Evolutionary conservation across 371 early-diverging fungal genomes (phyloP), one percentile per base, ranked within the genome.

Genomic region (Mucor sp.): DNA sequence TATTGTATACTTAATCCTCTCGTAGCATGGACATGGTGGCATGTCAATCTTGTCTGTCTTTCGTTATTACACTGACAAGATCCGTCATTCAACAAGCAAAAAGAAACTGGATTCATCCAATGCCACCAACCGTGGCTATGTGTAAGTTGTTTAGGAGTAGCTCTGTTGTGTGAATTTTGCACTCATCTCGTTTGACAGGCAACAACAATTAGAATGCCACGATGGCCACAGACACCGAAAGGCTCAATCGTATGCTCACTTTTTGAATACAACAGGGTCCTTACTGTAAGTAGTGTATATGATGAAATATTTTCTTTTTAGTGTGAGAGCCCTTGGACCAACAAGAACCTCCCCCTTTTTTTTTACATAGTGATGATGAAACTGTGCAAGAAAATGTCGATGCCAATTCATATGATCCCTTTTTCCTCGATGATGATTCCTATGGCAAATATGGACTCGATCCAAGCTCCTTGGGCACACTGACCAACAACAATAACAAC

Each of bases 371-470:
- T 61, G 65, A 72, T 32, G 70, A 69, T 47, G 12, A 39, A 12
- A 55, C 43, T 25, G 66, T 63, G 14, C 60, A 68, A 65, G 19
- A 53, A 47, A 32, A 43, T 23, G 32, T 69, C 25, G 28, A 14
- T 33, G 15, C 44, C 5, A 44, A 53, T 44, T 69, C 48, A 2
- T 90, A 90, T 60, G 83, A 88, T 68, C 87, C 90, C 8, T 85
- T 74, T 27, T 87, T 83, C 65, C 73, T 90, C 30, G 90, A 90
- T 67, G 80, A 87, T 65, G 93, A 92, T 33, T 60, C 70, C 0
- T 82, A 78, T 67, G 71, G 71, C 12, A 65, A 67, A 39, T 71
- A 72, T 47, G 70, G 71, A 61, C 32, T 71, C 27, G 59, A 72
- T n/a, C 68, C 77, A 25, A 70, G 75, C 23, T 81, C 79, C 5